Evolutionary conservation across 2,329 filamentous ascomycete genomes (phyloP).

Genomic region (Fusarium beomiforme): DNA sequence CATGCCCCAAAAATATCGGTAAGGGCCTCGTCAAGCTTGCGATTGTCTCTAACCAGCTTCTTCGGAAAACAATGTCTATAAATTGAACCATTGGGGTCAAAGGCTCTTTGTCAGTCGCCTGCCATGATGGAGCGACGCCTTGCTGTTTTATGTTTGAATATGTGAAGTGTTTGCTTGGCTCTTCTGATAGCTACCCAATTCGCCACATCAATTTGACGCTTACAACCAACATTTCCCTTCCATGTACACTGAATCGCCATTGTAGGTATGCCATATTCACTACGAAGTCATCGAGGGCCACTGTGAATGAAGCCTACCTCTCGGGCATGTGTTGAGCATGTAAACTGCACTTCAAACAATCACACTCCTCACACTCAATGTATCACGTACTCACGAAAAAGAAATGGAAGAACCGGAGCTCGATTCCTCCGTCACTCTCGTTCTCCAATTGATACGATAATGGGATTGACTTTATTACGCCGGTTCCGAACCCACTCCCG

Average conservation of each 20-base stretch:
- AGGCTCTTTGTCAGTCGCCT: not conserved
- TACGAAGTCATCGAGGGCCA: not conserved
- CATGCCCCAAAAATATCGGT: not conserved
- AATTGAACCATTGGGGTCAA: not conserved
- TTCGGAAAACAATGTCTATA: not conserved
- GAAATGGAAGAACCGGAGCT: not conserved
- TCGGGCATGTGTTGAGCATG: not conserved
- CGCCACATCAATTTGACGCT: not conserved
- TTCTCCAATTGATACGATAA: not conserved
- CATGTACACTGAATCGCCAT: not conserved
- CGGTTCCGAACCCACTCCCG: not conserved
- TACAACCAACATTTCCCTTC: not conserved
- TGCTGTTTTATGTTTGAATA: not conserved
- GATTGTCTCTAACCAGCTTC: not conserved
- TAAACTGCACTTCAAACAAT: not conserved
- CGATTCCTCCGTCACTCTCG: not conserved
- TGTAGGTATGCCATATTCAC: not conserved
- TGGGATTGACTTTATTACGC: not conserved
- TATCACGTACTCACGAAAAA: not conserved
- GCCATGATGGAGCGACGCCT: not conserved
- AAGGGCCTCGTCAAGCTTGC: not conserved
- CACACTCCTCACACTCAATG: not conserved
- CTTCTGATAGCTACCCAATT: rapidly evolving
- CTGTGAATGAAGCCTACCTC: no score
- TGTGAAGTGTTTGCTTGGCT: not conserved